phyloP scores from a whole-genome alignment of 176 grass and related monocot genomes.

The Secale cereale region DNA sequence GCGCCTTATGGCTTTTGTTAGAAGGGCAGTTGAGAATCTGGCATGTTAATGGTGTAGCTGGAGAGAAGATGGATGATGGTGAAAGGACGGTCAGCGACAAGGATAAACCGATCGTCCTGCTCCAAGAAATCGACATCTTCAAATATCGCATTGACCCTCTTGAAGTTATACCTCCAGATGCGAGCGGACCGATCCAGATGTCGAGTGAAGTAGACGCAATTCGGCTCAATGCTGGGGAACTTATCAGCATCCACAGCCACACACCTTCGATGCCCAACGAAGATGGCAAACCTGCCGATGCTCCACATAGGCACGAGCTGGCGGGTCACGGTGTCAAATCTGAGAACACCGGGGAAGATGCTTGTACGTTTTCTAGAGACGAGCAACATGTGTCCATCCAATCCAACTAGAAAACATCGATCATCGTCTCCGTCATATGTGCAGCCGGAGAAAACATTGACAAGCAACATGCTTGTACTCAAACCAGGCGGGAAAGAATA shows the following conservation, averaged over 20 bases:
- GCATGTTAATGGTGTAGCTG: background rate
- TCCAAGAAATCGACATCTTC: background rate
- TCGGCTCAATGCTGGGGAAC: background rate
- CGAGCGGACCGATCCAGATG: background rate
- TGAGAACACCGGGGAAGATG: background rate
- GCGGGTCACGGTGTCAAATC: background rate
- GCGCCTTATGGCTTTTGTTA: background rate
- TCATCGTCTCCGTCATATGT: background rate
- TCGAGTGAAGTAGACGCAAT: background rate
- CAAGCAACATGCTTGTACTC: background rate
- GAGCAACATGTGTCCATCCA: background rate
- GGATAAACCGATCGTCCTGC: background rate
- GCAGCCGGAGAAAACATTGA: background rate
- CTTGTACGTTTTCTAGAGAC: background rate
- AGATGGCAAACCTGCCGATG: conserved; percentile 6
- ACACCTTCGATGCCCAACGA: background rate
- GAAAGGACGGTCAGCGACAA: background rate
- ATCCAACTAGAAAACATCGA: background rate
- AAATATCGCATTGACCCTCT: background rate
- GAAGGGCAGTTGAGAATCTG: background rate
- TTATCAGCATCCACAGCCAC: background rate
- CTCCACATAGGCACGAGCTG: background rate
- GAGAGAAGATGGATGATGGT: background rate
- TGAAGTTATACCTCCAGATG: background rate
- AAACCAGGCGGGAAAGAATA: too few relatives aligned